phyloP scores from a whole-genome alignment of 768 basidiomycete species.

The Kwoniella sp. region DNA sequence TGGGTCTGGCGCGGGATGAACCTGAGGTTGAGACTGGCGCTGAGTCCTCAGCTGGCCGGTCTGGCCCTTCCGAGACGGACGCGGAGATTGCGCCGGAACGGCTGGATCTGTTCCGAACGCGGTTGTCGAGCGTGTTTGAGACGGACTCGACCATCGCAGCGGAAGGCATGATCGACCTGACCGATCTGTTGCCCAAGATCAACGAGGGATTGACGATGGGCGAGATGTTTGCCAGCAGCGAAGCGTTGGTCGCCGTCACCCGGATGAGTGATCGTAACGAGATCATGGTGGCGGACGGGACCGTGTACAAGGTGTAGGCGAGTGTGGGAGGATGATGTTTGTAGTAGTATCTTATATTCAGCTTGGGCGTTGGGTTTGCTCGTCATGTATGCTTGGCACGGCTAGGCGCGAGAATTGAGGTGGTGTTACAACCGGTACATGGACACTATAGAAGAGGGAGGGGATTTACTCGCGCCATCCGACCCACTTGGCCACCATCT shows the following conservation, averaged over 20 bases:
- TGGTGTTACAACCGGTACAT: too few relatives aligned
- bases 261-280: constrained; percentile 72
- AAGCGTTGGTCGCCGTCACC: constrained; percentile 68
- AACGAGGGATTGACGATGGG: constrained; percentile 70
- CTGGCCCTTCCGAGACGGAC: not conserved
- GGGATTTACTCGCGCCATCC: too few relatives aligned
- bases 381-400: too few relatives aligned
- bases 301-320: constrained; percentile 62
- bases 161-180: constrained; percentile 69
- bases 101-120: constrained; percentile 71
- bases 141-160: constrained; percentile 40
- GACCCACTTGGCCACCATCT: constrained; percentile 37
- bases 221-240: constrained; percentile 70
- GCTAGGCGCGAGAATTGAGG: too few relatives aligned
- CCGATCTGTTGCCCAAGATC: constrained; percentile 64
- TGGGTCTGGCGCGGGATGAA: constrained; percentile 6
- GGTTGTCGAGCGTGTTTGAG: constrained; percentile 68
- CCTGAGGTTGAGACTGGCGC: not conserved
- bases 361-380: too few relatives aligned
- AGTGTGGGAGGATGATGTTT: too few relatives aligned
- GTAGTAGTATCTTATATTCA: not conserved
- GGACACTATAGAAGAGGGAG: too few relatives aligned
- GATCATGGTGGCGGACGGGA: constrained; percentile 80
- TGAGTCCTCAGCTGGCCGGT: not conserved
- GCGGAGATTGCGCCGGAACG: constrained; percentile 42